Evolutionary conservation across 2,329 filamentous ascomycete species (phyloP), one percentile per base, ranked within the genome.

Genomic region (Penicillium verrucosum): DNA sequence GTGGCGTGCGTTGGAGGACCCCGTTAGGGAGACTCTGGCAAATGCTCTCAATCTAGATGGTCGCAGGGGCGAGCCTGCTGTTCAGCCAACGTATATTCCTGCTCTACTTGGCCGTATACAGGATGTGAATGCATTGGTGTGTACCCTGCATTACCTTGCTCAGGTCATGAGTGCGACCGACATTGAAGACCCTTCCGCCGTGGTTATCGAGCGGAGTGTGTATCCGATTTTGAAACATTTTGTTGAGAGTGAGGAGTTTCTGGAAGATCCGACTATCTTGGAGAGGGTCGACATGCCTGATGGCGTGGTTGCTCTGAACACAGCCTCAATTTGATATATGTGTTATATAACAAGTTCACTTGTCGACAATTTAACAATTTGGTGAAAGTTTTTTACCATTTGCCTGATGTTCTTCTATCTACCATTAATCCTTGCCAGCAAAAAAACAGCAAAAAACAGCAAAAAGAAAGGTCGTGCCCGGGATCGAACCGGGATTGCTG

Each of bases 11-110:
- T 42, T 62, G 18, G 47, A 59, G 16, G 27, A 50, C 6, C n/a
- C 23, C 14, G 45, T 38, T 16, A 52, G 51, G 42, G 53, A 56
- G 11, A 41, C 4, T 6, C 8, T 62, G 11, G 16, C 44, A 8
- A 34, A 38, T 37, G 32, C 46, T 23, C 54, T 62, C 16, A 59
- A 62, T 47, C 29, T 59, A 11, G 60, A 62, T 23, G 60, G 60
- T 10, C 18, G 23, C n/a, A 54, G 50, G 25, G 44, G 51, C 1
- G 30, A 57, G 21, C 58, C 58, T 32, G 60, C 60, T 23, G 54
- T 62, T 16, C 58, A 60, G 18, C 60, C 58, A 18, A 60, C 60
- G 16, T 60, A 62, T 40, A 56, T 56, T 32, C 53, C 60, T 45
- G 60, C 58, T n/a, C 45, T 62, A 10, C 47, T 62, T 25, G 37